Evolutionary conservation across 768 basidiomycete genomes (phyloP).

Genomic region (Rubroboletus satanas): DNA sequence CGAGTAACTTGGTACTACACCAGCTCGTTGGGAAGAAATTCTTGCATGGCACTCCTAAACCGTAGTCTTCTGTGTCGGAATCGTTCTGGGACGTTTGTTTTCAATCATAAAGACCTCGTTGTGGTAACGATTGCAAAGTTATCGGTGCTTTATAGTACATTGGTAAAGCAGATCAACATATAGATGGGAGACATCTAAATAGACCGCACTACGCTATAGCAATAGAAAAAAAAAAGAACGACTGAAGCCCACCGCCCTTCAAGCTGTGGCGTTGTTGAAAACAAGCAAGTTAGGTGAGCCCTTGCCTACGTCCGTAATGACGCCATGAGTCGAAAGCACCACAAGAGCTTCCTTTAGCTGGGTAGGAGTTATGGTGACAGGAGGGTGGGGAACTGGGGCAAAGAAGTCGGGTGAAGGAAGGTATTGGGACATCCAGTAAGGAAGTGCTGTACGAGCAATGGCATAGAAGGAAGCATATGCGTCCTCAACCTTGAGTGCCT

Average conservation of each 20-base stretch:
- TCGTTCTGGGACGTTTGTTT: background rate
- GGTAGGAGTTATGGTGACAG: constrained; percentile 51
- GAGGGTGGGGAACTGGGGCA: constrained; percentile 39
- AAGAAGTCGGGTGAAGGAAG: constrained; percentile 52
- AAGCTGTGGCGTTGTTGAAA: constrained; percentile 71
- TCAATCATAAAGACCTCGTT: background rate
- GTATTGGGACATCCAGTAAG: constrained; percentile 53
- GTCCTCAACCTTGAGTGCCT: constrained; percentile 33
- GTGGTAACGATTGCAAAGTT: background rate
- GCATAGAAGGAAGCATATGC: constrained; percentile 48
- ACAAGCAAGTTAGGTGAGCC: constrained; percentile 69
- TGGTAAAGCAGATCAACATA: constrained; percentile 2
- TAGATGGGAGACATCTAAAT: background rate
- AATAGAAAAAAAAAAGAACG: background rate
- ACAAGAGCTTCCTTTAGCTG: constrained; percentile 77
- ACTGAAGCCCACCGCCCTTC: background rate
- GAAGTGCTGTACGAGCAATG: constrained; percentile 51
- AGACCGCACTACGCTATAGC: constrained; percentile 2
- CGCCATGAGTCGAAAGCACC: constrained; percentile 48
- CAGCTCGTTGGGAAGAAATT: background rate
- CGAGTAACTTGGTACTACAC: background rate
- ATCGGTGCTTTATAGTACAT: constrained; percentile 12
- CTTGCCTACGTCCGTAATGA: constrained; percentile 44
- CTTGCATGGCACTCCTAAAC: too few relatives aligned
- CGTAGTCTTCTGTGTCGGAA: too few relatives aligned